Base-by-base conservation (phyloP, 2,329 filamentous ascomycete genomes). In the Stagonosporopsis tanaceti region DNA sequence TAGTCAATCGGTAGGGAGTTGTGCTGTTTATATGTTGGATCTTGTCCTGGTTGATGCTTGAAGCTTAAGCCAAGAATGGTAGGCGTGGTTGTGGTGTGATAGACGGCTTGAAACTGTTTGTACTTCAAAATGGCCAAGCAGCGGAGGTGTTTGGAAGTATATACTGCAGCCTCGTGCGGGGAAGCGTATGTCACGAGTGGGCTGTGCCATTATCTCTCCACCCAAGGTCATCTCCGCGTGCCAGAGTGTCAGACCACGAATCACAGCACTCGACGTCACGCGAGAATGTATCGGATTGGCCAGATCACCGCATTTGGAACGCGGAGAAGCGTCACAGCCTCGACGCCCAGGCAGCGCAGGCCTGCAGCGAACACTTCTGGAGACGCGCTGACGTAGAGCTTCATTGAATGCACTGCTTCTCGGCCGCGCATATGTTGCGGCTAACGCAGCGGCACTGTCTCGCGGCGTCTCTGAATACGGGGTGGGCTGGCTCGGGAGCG, bases 221-320 rank as follows among this genome's bases (percentile, higher is more conserved):
- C 69, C 57, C 50, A 57, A 47, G 45, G 50, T 57, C 64, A 65
- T 62, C 59, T 66, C 65, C 60, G 63, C 65, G 57, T 53, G 50
- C 47, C 63, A 58, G 59, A 60, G 61, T 45, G 56, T 74, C 69
- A 70, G 53, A 59, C 72, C 67, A 74, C 71, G 65, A 71, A 75
- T 73, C 68, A 73, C 61, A 67, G 52, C 60, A 69, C 58, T 55
- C 61, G 59, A 63, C 54, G 48, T 57, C 54, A 50, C 54, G 54
- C 60, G 48, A 57, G 53, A 57, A 57, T 47, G 53, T 47, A 38
- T 57, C 53, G 53, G 53, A 57, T 51, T 57, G 53, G 53, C 53
- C 30, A 38, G 40, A 20, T 37, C 34, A 22, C 30, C 34, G 28
- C 42, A 38, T 57, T 57, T 51, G 47, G 53, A 57, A 57, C 53